phyloP scores from a whole-genome alignment of 495 filamentous ascomycete genomes.

The Aspergillus wentii region DNA sequence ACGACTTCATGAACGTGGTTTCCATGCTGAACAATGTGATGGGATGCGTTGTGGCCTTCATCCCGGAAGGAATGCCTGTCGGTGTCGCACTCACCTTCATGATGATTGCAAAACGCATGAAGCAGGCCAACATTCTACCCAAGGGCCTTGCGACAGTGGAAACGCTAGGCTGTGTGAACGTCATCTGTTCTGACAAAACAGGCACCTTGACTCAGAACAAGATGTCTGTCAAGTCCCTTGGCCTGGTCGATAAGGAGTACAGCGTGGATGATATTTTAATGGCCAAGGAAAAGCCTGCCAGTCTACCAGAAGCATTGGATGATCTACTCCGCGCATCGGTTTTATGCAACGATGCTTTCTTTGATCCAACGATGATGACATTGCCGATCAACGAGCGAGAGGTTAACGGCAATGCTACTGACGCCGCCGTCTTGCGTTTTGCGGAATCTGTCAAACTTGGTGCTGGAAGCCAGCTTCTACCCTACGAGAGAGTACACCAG shows the following conservation, averaged over 20 bases:
- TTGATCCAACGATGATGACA: conserved; percentile 54
- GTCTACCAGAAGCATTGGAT: conserved; percentile 11
- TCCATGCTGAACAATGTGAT: conserved; percentile 63
- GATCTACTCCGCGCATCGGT: conserved; percentile 23
- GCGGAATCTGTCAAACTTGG: conserved; percentile 54
- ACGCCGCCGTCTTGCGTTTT: conserved; percentile 64
- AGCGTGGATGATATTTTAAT: conserved; percentile 16
- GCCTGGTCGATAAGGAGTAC: conserved; percentile 29
- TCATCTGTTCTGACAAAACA: conserved; percentile 71
- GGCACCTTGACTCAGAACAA: conserved; percentile 60
- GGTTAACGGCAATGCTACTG: conserved; percentile 69
- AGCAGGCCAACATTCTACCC: conserved; percentile 58
- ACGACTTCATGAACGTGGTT: conserved; percentile 62
- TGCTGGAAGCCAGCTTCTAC: conserved; percentile 29
- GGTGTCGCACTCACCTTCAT: conserved; percentile 57
- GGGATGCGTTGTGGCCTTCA: conserved; percentile 66
- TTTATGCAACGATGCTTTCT: conserved; percentile 66
- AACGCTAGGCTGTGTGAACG: conserved; percentile 64
- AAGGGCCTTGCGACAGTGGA: conserved; percentile 69
- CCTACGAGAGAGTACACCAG: conserved; percentile 57
- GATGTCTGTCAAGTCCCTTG: conserved; percentile 41
- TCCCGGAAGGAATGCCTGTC: conserved; percentile 68
- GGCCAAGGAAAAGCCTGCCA: conserved; percentile 3
- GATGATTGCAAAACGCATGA: conserved; percentile 61
- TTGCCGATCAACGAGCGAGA: conserved; percentile 49